Evolutionary conservation across 2,329 filamentous ascomycete species (phyloP).

Genomic region (Mycosphaerella sp.): DNA sequence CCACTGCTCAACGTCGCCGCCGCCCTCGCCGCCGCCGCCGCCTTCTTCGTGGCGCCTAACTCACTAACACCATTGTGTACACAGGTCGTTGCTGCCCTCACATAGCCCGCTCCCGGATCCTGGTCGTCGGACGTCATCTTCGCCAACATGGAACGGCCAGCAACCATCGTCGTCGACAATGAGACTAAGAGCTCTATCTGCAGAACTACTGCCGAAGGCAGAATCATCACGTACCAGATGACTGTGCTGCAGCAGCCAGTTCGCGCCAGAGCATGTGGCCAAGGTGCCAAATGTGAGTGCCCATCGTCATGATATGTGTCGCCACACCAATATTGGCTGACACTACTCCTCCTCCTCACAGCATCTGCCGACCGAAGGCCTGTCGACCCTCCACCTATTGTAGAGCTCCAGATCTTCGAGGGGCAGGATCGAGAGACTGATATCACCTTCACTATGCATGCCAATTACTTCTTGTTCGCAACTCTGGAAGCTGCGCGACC

Average conservation of each 20-base stretch:
- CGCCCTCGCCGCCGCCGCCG: slow-evolving; percentile 5
- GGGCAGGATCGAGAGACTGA: slow-evolving; percentile 49
- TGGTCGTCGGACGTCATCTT: neutral
- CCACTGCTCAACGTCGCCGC: slow-evolving; percentile 2
- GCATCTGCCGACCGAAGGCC: slow-evolving; percentile 83
- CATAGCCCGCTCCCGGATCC: too few species aligned
- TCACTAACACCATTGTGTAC: neutral
- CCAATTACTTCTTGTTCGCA: slow-evolving; percentile 95
- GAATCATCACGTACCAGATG: slow-evolving; percentile 72
- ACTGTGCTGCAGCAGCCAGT: slow-evolving; percentile 90
- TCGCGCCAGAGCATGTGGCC: slow-evolving; percentile 88
- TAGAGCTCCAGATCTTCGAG: slow-evolving; percentile 81
- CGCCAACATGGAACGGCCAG: slow-evolving; percentile 14
- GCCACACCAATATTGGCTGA: neutral
- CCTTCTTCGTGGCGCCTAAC: too few species aligned
- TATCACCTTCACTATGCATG: slow-evolving; percentile 83
- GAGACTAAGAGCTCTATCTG: slow-evolving; percentile 50
- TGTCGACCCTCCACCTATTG: slow-evolving; percentile 89
- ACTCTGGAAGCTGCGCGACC: slow-evolving; percentile 81
- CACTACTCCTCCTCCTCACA: slow-evolving; percentile 34
- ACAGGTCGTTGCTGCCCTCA: neutral
- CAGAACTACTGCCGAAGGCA: slow-evolving; percentile 66
- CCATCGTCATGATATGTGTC: neutral
- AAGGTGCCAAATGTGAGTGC: slow-evolving; percentile 81
- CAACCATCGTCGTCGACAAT: slow-evolving; percentile 48